These are phyloP conservation scores for Colletotrichum sp. DNA, from an alignment of 2,329 filamentous ascomycete species.

Conservation along the genomic window DNA sequence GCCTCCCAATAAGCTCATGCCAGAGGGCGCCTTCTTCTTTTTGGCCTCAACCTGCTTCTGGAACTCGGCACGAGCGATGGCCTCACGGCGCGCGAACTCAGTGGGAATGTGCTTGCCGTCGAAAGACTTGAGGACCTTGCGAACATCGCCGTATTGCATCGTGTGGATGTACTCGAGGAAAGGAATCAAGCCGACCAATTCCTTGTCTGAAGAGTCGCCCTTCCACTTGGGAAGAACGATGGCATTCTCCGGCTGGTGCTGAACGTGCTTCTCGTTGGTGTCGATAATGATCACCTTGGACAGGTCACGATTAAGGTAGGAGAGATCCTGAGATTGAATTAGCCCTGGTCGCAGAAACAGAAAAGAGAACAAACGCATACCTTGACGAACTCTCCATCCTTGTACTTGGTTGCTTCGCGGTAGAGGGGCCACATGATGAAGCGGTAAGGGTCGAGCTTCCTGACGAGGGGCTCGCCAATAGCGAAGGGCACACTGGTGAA, in stretches of 20 bases:
- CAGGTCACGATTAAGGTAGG: conserved; percentile 93
- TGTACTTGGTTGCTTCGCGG: conserved; percentile 95
- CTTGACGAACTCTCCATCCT: conserved; percentile 96
- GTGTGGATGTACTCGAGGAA: conserved; percentile 98
- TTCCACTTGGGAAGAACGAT: conserved; percentile 92
- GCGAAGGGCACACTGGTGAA: conserved; percentile 89
- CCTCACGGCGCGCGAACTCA: conserved; percentile 90
- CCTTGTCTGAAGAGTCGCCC: conserved; percentile 81
- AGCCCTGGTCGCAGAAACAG: neutral
- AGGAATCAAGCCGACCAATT: conserved; percentile 87
- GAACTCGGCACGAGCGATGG: conserved; percentile 83
- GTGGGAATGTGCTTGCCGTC: conserved; percentile 87
- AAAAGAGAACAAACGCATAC: conserved; percentile 47
- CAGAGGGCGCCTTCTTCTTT: conserved; percentile 60
- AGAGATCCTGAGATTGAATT: conserved; percentile 73
- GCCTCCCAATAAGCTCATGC: conserved; percentile 72
- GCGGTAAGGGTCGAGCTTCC: conserved; percentile 93
- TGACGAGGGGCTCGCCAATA: conserved; percentile 85
- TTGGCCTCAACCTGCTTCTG: conserved; percentile 77
- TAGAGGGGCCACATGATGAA: conserved; percentile 96
- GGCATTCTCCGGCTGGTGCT: conserved; percentile 94
- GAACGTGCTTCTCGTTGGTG: conserved; percentile 81
- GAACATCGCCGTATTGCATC: conserved; percentile 89
- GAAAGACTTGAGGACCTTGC: conserved; percentile 85
- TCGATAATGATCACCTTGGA: conserved; percentile 96